phyloP scores from a whole-genome alignment of 225 moss, liverwort and hornwort species.

The Bryum argenteum region DNA sequence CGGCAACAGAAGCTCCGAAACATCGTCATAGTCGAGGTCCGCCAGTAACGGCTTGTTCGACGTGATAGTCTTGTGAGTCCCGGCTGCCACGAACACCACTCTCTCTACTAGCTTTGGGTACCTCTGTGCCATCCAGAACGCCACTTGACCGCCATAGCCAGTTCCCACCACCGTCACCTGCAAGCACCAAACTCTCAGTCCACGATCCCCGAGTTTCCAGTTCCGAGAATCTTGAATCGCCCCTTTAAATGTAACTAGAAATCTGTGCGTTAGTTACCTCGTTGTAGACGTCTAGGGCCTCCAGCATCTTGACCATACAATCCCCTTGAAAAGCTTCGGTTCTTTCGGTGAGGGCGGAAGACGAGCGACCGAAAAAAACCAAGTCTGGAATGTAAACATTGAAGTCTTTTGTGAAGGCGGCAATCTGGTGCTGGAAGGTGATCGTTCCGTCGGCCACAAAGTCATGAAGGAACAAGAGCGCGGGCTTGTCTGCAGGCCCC shows the following conservation, averaged over 20 bases:
- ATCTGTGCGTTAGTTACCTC: no score
- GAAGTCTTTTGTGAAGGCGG: conserved; percentile 52
- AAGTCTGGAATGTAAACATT: conserved; percentile 80
- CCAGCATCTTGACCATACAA: conserved; percentile 44
- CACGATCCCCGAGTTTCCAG: no score
- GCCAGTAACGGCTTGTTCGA: conserved; percentile 53
- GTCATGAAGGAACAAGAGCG: conserved; percentile 68
- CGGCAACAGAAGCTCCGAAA: conserved; percentile 70
- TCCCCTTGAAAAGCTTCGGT: conserved; percentile 71
- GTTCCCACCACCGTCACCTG: conserved; percentile 68
- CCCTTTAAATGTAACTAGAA: no score
- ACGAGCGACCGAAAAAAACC: conserved; percentile 69
- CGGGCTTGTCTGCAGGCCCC: conserved; percentile 45
- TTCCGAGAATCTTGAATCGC: no score
- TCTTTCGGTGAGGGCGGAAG: conserved; percentile 41
- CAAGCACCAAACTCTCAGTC: conserved; percentile 1
- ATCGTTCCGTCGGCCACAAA: conserved; percentile 60
- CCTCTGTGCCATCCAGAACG: conserved; percentile 75
- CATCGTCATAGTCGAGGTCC: conserved; percentile 36
- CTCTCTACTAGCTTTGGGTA: conserved; percentile 66
- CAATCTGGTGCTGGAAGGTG: conserved; percentile 67
- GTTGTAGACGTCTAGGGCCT: conserved; percentile 31
- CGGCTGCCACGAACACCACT: conserved; percentile 57
- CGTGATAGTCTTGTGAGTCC: conserved; percentile 47
- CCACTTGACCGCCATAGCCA: conserved; percentile 80